A percentile compares a stretch with the other conserved stretches of the same genome.
phyloP scores from a whole-genome alignment of 331 rosid genomes.

The Rhamnella rubrinervis region DNA sequence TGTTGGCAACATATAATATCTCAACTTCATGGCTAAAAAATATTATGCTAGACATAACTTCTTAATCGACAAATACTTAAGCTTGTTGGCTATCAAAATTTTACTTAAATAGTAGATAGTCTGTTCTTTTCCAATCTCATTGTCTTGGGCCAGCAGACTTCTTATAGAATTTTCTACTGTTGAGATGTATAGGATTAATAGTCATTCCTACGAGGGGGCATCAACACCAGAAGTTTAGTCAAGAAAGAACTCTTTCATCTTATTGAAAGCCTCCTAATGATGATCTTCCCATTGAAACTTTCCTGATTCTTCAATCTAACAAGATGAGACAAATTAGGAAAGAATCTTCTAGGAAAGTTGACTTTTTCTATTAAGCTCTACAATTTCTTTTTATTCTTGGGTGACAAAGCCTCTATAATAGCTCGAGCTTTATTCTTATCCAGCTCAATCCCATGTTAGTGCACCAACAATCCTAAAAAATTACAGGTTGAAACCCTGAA shows the following conservation, averaged over 20 bases:
- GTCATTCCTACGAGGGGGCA: background rate
- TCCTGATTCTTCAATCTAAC: background rate
- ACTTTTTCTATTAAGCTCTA: too few species aligned
- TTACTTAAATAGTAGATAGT: background rate
- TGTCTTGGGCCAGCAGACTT: background rate
- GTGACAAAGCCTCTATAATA: too few species aligned
- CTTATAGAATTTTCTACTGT: background rate
- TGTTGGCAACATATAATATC: background rate
- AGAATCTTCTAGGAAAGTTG: too few species aligned
- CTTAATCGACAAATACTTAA: background rate
- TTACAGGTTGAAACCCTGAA: background rate
- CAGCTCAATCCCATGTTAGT: background rate
- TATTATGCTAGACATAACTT: background rate
- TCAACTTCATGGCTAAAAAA: background rate
- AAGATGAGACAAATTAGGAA: too few species aligned
- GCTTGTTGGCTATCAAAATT: accelerated
- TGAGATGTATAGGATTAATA: background rate
- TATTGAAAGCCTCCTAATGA: background rate
- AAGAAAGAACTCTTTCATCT: background rate
- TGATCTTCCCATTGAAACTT: background rate
- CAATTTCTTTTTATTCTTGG: too few species aligned
- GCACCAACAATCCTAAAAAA: background rate
- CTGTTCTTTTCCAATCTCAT: background rate
- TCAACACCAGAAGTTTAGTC: background rate
- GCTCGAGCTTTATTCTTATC: background rate